Evolutionary conservation across 352 stramenopile species (phyloP).

Genomic region (Phytopythium aichiense): DNA sequence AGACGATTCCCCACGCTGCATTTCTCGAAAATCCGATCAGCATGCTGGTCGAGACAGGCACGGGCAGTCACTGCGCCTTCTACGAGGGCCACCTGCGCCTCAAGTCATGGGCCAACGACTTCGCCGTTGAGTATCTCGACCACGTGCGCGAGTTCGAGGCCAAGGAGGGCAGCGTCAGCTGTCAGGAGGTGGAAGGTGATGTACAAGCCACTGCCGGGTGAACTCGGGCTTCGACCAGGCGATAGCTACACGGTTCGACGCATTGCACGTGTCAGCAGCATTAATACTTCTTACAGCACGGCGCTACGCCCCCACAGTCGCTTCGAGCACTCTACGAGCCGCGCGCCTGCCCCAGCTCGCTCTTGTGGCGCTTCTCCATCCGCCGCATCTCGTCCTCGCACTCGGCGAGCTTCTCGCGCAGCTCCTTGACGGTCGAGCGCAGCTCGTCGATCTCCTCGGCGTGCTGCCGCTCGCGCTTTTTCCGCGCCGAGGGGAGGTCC

Average conservation of each 20-base stretch:
- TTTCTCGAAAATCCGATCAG: constrained; percentile 42
- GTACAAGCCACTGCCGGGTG: background rate
- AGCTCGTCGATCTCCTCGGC: constrained; percentile 49
- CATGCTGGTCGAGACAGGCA: constrained; percentile 21
- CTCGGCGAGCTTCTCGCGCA: constrained; percentile 65
- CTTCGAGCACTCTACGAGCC: background rate
- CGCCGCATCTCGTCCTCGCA: constrained; percentile 83
- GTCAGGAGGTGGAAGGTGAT: background rate
- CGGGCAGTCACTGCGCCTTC: constrained; percentile 77
- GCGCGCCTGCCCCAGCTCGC: constrained; percentile 21
- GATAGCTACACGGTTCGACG: background rate
- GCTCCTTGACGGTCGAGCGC: constrained; percentile 49
- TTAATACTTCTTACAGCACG: background rate
- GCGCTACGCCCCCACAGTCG: background rate
- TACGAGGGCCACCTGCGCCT: constrained; percentile 55
- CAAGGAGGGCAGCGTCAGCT: constrained; percentile 14
- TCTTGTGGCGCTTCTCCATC: constrained; percentile 58
- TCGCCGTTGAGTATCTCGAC: constrained; percentile 66
- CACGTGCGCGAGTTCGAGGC: constrained; percentile 40
- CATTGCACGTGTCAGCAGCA: background rate
- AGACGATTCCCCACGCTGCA: constrained; percentile 60
- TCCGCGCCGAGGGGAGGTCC: constrained; percentile 25
- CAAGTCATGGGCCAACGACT: constrained; percentile 59
- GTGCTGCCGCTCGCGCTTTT: constrained; percentile 27
- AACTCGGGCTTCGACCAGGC: too few species aligned